Evolutionary conservation across 2,329 filamentous ascomycete species (phyloP).

Genomic region (Pseudogymnoascus pannorum): DNA sequence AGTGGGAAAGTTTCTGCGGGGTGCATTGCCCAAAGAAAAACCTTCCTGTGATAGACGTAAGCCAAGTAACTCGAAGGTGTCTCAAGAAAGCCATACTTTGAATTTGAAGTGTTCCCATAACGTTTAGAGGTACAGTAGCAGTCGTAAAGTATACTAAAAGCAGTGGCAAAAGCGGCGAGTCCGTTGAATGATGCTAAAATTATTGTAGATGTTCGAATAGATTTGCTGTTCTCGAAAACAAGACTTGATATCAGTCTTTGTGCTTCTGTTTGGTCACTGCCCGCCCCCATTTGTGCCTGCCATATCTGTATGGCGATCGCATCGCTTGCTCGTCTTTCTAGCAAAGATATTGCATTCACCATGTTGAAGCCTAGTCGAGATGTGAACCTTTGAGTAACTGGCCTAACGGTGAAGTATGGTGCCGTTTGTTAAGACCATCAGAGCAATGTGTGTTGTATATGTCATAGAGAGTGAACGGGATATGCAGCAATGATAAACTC

Average conservation of each 20-base stretch:
- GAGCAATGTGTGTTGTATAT: not conserved
- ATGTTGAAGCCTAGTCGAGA: constrained; percentile 5
- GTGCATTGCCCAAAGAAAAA: constrained; percentile 28
- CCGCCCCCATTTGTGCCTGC: constrained; percentile 2
- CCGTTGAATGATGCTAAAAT: constrained; percentile 56
- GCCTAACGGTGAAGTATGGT: not conserved
- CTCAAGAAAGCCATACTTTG: constrained; percentile 33
- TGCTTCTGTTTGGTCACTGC: not conserved
- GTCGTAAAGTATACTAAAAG: constrained; percentile 49
- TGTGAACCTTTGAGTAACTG: not conserved
- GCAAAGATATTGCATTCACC: not conserved
- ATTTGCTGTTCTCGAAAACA: constrained; percentile 36
- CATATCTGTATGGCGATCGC: constrained; percentile 2
- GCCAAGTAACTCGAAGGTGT: not conserved
- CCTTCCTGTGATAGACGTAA: constrained; percentile 21
- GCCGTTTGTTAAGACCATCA: not conserved
- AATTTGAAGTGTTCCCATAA: constrained; percentile 27
- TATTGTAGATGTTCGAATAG: constrained; percentile 53
- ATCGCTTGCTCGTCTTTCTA: not conserved
- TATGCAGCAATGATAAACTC: not conserved
- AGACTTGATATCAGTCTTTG: constrained; percentile 23
- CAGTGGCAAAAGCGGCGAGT: constrained; percentile 48
- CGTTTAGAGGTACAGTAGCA: constrained; percentile 31
- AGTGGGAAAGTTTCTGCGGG: constrained; percentile 42
- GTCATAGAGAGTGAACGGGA: not conserved